Base-by-base conservation (phyloP, 1,139 yeast genomes). In the Candida labiduridarum region DNA sequence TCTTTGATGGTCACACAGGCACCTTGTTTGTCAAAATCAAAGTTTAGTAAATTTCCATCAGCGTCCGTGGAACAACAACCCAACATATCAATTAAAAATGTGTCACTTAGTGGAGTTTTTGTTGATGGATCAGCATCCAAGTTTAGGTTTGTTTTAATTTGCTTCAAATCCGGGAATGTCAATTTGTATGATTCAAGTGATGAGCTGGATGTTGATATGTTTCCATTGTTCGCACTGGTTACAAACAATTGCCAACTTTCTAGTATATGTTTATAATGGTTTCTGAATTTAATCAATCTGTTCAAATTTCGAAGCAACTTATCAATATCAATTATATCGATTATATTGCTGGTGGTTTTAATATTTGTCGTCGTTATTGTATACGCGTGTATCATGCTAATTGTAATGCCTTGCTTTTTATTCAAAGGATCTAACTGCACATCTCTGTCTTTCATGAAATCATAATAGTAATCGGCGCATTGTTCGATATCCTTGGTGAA, bases 31-130 rank as follows among this genome's bases (percentile, higher is more conserved):
- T 63, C 55, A 18, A 68, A 63, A 50, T 67, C 69, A 51, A 67
- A 76, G 52, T 67, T 72, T 18, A 66, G 54, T 4, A 67, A 48
- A n/a, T 60, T 58, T 0, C 76, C 79, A 6, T 59, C 54, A 1
- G 64, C 55, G 42, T 67, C 69, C 3, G 66, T 61, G 6, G 66
- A 47, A 46, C 76, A 63, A 45, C 78, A 71, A 40, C 79, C 69
- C 31, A 76, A 58, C 80, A 76, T 76, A 52, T 76, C 80, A 9
- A 76, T 76, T 45, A 76, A 59, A n/a, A 74, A 60, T 5, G 68
- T 55, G 50, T 75, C 77, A 35, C 66, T 63, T 15, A 71, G 53
- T 3, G 56, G 54, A 5, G 45, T 49, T 36, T 51, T 58, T 25
- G 56, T 61, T 12, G 45, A 58, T 15, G 58, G 56, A 39, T 66